A percentile compares a stretch with the other conserved stretches of the same genome.
Conservation (phyloP, 108 stramenopile genomes). For the Conticribra weissflogii region DNA sequence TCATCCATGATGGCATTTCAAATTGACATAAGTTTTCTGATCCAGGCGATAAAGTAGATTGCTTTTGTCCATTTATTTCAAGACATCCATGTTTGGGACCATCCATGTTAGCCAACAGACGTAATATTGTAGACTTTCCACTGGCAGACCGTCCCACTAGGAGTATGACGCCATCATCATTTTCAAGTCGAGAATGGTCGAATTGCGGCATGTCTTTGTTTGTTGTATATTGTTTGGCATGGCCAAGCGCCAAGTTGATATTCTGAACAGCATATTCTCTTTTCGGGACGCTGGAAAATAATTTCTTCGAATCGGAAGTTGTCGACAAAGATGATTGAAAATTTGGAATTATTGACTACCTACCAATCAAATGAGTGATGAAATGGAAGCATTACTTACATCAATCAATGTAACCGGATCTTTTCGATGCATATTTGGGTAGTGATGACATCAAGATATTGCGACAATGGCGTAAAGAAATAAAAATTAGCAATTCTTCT, state of each 20-base stretch:
- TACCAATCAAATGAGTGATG: background rate
- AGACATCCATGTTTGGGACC: conserved; percentile 24
- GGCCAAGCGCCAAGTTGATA: conserved; percentile 36
- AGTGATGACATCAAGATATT: too few species aligned
- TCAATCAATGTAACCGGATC: conserved; percentile 39
- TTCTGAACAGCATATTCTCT: conserved; percentile 49
- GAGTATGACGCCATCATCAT: conserved; percentile 30
- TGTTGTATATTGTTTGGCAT: background rate
- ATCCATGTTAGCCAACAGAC: conserved; percentile 41
- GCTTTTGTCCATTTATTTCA: conserved; percentile 20
- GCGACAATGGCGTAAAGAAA: too few species aligned
- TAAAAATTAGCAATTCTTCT: too few species aligned
- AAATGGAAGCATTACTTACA: conserved; percentile 11
- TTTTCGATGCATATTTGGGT: too few species aligned
- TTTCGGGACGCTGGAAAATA: conserved; percentile 52
- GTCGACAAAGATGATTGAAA: too few species aligned
- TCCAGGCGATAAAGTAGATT: background rate
- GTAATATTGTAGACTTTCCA: conserved; percentile 45
- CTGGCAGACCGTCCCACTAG: conserved; percentile 42
- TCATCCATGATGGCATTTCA: conserved; percentile 28
- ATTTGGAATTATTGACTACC: background rate
- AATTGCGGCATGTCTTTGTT: conserved; percentile 10
- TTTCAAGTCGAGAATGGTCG: too few species aligned
- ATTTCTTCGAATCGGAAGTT: conserved; percentile 22
- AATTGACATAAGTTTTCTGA: too few species aligned